Evolutionary conservation across 1,284 basidiomycete genomes (phyloP).

Genomic region (Wolfiporia cocos): DNA sequence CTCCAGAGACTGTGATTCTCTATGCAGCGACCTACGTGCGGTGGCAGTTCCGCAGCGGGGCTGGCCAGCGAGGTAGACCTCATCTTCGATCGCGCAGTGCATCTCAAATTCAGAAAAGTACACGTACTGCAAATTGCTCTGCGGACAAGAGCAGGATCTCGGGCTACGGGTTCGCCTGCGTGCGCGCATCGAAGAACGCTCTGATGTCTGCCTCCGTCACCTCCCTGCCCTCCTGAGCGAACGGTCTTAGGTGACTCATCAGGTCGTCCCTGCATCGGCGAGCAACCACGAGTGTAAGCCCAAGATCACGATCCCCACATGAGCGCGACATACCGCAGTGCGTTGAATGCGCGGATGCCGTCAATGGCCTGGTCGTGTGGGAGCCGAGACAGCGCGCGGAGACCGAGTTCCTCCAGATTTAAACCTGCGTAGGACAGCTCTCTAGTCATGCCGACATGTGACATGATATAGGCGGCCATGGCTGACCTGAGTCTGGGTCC

Average conservation of each 20-base stretch:
- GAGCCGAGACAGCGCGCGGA: constrained; percentile 63
- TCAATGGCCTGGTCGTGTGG: constrained; percentile 75
- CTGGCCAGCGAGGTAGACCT: too few species aligned
- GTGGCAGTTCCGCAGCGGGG: too few species aligned
- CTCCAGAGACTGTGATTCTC: too few species aligned
- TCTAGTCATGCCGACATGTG: neutral
- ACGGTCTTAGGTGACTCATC: constrained; percentile 67
- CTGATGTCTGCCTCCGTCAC: constrained; percentile 61
- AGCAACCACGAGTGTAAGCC: neutral
- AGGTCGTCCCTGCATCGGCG: constrained; percentile 53
- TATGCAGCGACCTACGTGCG: too few species aligned
- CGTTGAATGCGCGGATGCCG: constrained; percentile 74
- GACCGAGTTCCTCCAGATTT: constrained; percentile 73
- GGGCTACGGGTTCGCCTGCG: neutral
- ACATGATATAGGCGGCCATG: neutral
- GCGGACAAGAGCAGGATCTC: too few species aligned
- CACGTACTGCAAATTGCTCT: too few species aligned
- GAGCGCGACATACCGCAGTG: constrained; percentile 53
- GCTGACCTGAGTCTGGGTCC: constrained; percentile 71
- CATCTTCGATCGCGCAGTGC: too few species aligned
- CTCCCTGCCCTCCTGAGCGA: constrained; percentile 71
- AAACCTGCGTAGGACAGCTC: constrained; percentile 36
- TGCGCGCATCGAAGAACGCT: neutral
- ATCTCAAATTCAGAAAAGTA: too few species aligned
- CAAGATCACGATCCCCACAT: neutral